Base-by-base conservation (phyloP, 2,329 filamentous ascomycete species). In the Aspergillus calidoustus region DNA sequence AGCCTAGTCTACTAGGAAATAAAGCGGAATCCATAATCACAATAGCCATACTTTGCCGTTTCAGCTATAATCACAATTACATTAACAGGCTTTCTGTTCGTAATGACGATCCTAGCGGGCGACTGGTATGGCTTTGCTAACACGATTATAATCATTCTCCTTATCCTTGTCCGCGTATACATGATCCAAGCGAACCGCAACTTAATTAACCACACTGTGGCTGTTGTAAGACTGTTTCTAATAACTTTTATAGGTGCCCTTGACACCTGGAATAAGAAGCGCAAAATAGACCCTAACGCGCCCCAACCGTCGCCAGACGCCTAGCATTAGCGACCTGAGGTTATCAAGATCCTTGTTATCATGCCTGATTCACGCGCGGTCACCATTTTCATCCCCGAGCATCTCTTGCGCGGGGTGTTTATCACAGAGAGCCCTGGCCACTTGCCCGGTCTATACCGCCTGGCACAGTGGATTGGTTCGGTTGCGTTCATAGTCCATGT, bases 81-180 rank as follows among this genome's bases (percentile, higher is more conserved):
- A 2, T 15, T 53, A 2, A 53, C n/a, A 3, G 34, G 31, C 3
- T 28, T 54, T 13, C 11, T 54, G 2, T 7, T 54, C 3, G 51
- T 22, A 34, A 54, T 54, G 34, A 44, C 51, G 7, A 8, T 44
- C 3, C 34, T 54, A 1, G 25, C 34, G 5, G 34, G 19, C 2
- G 51, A 54, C 30, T 54, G 51, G 51, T 54, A 54, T 17, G 51
- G 51, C 8, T 28, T 54, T 4, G 38, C 34, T 1, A 54, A 54
- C 13, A 9, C 51, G 4, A 28, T 54, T 3, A 9, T 19, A 0
- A 54, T 54, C n/a, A 28, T 44, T 6, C 9, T 44, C 4, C 19
- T 44, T 2, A 28, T 54, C n/a, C 3, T 30, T 11, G 51, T 44
- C 13, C 51, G 51, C 15, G 4, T 34, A 0, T 54, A 44, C n/a